These are phyloP conservation scores for Hypoxylon rubiginosum DNA, from an alignment of 2,329 filamentous ascomycete genomes.

Conservation along the genomic window DNA sequence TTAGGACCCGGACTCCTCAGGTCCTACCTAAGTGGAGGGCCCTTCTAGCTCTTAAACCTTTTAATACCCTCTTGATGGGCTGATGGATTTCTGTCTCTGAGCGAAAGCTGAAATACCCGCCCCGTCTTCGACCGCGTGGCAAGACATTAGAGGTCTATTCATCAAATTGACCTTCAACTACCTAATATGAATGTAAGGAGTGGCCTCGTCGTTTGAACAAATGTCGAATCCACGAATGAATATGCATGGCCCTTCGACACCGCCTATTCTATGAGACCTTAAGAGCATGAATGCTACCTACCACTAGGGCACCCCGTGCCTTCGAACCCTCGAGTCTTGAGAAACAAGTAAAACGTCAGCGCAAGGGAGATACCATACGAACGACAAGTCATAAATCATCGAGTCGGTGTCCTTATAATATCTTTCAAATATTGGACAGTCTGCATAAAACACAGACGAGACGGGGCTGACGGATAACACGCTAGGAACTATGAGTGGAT, in stretches of 20 bases:
- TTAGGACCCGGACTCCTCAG: constrained; percentile 12
- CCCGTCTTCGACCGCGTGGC: constrained; percentile 36
- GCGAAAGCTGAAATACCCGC: constrained; percentile 12
- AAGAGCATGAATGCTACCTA: not conserved
- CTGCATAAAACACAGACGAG: constrained; percentile 24
- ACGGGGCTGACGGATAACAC: constrained; percentile 28
- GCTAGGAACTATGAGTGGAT: constrained; percentile 33
- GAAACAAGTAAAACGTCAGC: constrained; percentile 11
- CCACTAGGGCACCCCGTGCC: constrained; percentile 3
- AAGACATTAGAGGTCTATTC: constrained; percentile 32
- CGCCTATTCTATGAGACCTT: not conserved
- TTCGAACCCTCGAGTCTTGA: constrained; percentile 2
- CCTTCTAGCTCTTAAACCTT: constrained; percentile 1
- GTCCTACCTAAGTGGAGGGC: constrained; percentile 23
- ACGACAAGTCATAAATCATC: constrained; percentile 19
- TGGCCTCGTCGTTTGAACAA: constrained; percentile 19
- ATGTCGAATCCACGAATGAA: not conserved
- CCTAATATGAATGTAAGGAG: constrained; percentile 20
- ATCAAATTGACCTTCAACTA: constrained; percentile 4
- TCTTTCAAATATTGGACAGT: constrained; percentile 14
- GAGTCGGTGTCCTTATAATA: constrained; percentile 3
- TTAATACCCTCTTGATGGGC: not conserved
- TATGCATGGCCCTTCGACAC: constrained; percentile 4
- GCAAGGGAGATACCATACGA: constrained; percentile 12
- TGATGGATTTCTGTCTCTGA: not conserved